Percentiles rank a stretch among this genome's conserved stretches.
Evolutionary conservation across 176 grass and related monocot species (phyloP).

Genomic region (Ampelocalamus luodianensis): DNA sequence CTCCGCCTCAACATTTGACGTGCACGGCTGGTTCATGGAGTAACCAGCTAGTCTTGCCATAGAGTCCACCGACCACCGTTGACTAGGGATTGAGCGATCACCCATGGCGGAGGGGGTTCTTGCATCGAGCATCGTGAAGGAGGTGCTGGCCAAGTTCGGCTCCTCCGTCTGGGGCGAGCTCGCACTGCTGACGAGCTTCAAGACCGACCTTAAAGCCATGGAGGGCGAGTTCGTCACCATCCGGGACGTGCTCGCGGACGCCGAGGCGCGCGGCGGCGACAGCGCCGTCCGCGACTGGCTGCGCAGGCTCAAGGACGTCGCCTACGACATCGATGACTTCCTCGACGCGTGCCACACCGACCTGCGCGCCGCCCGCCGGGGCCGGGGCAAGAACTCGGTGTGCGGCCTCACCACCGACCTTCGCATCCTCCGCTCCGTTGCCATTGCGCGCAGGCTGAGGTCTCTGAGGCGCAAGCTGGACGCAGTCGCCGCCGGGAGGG

Average conservation of each 20-base stretch:
- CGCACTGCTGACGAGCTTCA: slow-evolving; percentile 41
- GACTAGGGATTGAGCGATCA: background rate
- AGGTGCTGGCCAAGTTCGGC: slow-evolving; percentile 38
- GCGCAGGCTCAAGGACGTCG: slow-evolving; percentile 24
- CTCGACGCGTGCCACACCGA: slow-evolving; percentile 40
- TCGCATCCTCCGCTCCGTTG: background rate
- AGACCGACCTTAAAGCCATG: slow-evolving; percentile 44
- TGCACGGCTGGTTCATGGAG: too few relatives aligned
- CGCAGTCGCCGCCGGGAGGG: slow-evolving; percentile 5
- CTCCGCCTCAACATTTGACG: too few relatives aligned
- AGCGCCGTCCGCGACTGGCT: slow-evolving; percentile 32
- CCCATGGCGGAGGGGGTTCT: slow-evolving; percentile 30
- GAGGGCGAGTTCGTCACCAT: slow-evolving; percentile 41
- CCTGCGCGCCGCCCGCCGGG: background rate
- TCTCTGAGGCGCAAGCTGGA: slow-evolving; percentile 36
- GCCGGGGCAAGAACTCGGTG: background rate
- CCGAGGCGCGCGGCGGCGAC: slow-evolving; percentile 43
- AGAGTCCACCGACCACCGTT: too few relatives aligned
- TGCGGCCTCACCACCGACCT: background rate
- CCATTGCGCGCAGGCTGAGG: slow-evolving; percentile 33
- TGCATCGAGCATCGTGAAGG: slow-evolving; percentile 27
- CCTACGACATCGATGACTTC: slow-evolving; percentile 42
- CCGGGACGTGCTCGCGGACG: slow-evolving; percentile 33
- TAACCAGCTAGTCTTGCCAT: too few relatives aligned
- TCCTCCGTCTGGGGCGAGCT: slow-evolving; percentile 29